Base-by-base conservation (phyloP, 1,284 basidiomycete species). In the Melampsora americana region DNA sequence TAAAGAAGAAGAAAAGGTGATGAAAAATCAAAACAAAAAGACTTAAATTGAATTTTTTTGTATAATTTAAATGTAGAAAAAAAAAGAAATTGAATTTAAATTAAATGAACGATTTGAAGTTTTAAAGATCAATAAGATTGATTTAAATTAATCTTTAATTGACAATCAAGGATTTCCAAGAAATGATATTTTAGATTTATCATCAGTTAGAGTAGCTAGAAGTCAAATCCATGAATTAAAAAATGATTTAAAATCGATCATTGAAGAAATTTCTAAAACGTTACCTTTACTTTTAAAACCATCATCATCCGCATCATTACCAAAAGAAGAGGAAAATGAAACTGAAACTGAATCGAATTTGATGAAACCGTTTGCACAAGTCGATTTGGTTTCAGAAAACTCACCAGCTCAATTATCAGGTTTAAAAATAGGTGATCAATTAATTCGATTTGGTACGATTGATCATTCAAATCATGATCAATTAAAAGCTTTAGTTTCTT, bases 111-210 rank as follows among this genome's bases (percentile, higher is more conserved):
- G 66, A 42, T 74, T 65, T n/a, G 48, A 56, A n/a, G 53, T 66
- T 1, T 53, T 74, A 4, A 3, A 64, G 14, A 50, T 32, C 39
- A 74, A 74, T 32, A 23, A 39, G 14, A 66, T 59, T 12, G 71
- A 66, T 56, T 9, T 67, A n/a, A 59, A 1, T 18, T 66, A 62
- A n/a, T 62, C 71, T 5, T 46, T 74, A n/a, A 74, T 56, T 23
- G 71, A 74, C n/a, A 20, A 6, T 14, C n/a, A 44, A 14, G 71
- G 64, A 14, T 74, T 74, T 46, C 71, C 71, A 18, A 44, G 71
- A 74, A 62, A 50, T 56, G 71, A 74, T 46, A 39, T 74, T 30
- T 62, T 62, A 44, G 71, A 74, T 60, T 44, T 74, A n/a, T 32
- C 71, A 20, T 66, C 71, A 16, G 71, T 74, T 18, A 23, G 62